Percentiles rank a stretch among this genome's conserved stretches.
Evolutionary conservation across 2,329 filamentous ascomycete species (phyloP).

Genomic region (Lecanosticta acicola): DNA sequence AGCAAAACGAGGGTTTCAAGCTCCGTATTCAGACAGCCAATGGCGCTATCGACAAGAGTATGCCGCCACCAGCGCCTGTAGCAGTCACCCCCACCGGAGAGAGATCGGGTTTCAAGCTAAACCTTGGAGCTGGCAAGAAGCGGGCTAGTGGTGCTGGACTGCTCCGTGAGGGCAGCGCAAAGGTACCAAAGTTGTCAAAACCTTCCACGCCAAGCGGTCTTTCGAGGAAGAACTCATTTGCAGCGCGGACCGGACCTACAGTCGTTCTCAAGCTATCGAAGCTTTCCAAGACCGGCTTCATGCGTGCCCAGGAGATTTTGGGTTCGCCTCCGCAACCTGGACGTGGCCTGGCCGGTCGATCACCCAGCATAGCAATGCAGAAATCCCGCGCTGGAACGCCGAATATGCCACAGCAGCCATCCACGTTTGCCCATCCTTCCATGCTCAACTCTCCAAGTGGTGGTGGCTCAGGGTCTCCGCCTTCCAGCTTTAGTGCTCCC

Average conservation of each 20-base stretch:
- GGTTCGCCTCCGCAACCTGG: constrained; percentile 13
- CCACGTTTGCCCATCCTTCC: not conserved
- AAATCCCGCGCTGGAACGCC: constrained; percentile 4
- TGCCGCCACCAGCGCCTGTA: constrained; percentile 13
- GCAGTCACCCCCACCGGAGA: constrained; percentile 14
- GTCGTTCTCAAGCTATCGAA: constrained; percentile 13
- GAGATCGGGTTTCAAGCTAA: constrained; percentile 26
- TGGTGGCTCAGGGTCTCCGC: not conserved
- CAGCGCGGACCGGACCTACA: constrained; percentile 7
- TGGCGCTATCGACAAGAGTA: constrained; percentile 7
- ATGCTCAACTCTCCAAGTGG: not conserved
- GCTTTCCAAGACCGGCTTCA: constrained; percentile 13
- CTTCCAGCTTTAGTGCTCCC: constrained; percentile 10
- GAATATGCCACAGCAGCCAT: not conserved
- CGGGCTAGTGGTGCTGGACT: constrained; percentile 23
- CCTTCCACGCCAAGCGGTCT: constrained; percentile 13
- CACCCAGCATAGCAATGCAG: constrained; percentile 2
- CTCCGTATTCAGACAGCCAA: constrained; percentile 9
- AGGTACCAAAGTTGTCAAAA: constrained; percentile 23
- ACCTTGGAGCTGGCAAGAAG: constrained; percentile 23
- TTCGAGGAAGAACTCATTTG: constrained; percentile 5
- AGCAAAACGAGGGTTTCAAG: constrained; percentile 10
- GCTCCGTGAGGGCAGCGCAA: constrained; percentile 23
- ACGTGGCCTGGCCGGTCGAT: constrained; percentile 1
- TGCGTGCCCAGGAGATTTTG: constrained; percentile 18